A percentile compares a stretch with the other conserved stretches of the same genome.
These are phyloP conservation scores for Trichocomaceae sp. DNA, from an alignment of 2,329 filamentous ascomycete species.

Conservation along the genomic window DNA sequence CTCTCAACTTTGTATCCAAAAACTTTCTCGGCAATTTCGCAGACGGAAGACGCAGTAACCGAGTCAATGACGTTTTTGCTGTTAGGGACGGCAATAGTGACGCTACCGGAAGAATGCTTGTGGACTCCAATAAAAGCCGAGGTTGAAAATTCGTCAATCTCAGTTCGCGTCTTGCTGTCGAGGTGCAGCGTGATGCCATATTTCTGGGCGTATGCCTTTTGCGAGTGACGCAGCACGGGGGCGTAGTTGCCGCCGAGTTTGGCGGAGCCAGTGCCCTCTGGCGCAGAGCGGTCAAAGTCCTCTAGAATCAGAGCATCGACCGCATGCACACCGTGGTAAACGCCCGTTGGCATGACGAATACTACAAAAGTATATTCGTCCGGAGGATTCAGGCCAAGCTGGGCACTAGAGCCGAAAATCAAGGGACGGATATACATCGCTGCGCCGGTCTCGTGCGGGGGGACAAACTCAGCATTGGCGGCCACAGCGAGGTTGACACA, in stretches of 20 bases:
- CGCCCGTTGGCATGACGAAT: conserved; percentile 83
- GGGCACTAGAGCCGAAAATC: conserved; percentile 78
- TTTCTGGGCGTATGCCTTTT: conserved; percentile 68
- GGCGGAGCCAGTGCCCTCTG: conserved; percentile 80
- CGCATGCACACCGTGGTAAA: conserved; percentile 85
- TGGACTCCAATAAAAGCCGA: conserved; percentile 83
- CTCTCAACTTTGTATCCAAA: conserved; percentile 82
- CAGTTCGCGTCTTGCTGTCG: conserved; percentile 73
- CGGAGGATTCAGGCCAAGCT: conserved; percentile 77
- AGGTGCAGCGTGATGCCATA: conserved; percentile 94
- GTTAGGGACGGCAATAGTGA: conserved; percentile 79
- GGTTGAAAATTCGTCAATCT: conserved; percentile 94
- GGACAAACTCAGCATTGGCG: conserved; percentile 84
- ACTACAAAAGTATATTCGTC: conserved; percentile 91
- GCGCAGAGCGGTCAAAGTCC: conserved; percentile 89
- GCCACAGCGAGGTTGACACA: conserved; percentile 75
- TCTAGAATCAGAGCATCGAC: conserved; percentile 86
- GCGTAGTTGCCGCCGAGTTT: conserved; percentile 97
- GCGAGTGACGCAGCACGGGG: conserved; percentile 80
- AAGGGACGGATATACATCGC: conserved; percentile 90
- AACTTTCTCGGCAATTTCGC: conserved; percentile 61
- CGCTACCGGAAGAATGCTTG: conserved; percentile 44
- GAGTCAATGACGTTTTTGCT: conserved; percentile 81
- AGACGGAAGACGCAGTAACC: conserved; percentile 73
- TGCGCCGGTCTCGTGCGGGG: conserved; percentile 79